Evolutionary conservation across 306 rosid genomes (phyloP), one percentile per base, ranked within the genome.

Genomic region (Lupinus albus): DNA sequence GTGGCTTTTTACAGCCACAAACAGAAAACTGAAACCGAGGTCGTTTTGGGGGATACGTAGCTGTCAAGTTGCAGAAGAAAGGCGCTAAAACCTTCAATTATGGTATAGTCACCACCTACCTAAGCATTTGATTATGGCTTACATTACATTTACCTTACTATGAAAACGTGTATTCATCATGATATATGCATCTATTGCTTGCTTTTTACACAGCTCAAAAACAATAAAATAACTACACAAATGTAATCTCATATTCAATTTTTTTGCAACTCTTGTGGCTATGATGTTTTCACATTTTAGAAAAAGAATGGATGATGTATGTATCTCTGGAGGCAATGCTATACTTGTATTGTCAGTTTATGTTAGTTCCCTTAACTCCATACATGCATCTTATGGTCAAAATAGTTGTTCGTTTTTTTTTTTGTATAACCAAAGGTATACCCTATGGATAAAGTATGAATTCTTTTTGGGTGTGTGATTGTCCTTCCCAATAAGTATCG

Each of bases 11-110:
- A 86, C 91, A 3, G 88, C 95, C 58, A 84, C 86, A 7, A 88
- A 82, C 55, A 81, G 71, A 76, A 86, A 78, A 33, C 78, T 91
- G 85, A 88, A 81, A 78, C 97, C 97, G 3, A 86, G 63, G 53
- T 76, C 80, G 15, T 88, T 91, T 63, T 88, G 95, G 97, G 95
- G 88, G 56, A 82, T 91, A 62, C 87, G 92, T 14, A 82, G 84
- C 60, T 79, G 86, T 61, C 88, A 88, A 77, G 82, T 91, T 70
- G 86, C 86, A 4, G 95, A 91, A 45, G 85, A 74, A 61, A 72
- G 74, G 62, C 74, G 51, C 59, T 65, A 65, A 77, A 38, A 45
- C 28, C 7, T 71, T 46, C 28, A 58, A 4, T n/a, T 1, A 9
- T 48, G 21, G 25, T 7, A 4, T 49, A 36, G 54, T 15, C 8